phyloP scores from a whole-genome alignment of 2,329 filamentous ascomycete genomes.

The Beauveria sp. region DNA sequence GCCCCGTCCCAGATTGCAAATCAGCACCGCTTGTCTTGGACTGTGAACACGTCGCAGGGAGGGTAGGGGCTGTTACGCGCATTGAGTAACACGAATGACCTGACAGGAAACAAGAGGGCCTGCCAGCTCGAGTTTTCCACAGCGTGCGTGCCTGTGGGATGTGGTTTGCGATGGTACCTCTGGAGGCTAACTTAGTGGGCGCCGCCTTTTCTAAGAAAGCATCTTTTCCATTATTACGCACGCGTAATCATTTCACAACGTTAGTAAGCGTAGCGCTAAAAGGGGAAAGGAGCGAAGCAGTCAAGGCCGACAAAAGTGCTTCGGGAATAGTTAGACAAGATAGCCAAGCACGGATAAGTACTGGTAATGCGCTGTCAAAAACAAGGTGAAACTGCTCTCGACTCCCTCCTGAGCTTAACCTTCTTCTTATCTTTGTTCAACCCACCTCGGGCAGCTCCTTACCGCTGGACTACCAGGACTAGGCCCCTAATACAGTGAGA shows the following conservation, averaged over 20 bases:
- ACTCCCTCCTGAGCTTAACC: background rate
- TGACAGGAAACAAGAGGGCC: background rate
- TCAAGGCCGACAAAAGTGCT: background rate
- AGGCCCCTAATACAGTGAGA: background rate
- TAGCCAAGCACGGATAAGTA: too few relatives aligned
- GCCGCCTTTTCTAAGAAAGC: background rate
- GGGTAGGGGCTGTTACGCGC: background rate
- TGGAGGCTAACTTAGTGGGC: background rate
- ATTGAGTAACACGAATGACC: constrained; percentile 4
- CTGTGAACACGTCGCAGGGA: background rate
- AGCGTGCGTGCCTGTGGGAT: background rate
- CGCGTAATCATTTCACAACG: background rate
- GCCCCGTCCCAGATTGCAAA: background rate
- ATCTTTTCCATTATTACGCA: background rate
- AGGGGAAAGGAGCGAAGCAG: background rate
- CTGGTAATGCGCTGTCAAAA: background rate
- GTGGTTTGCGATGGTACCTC: constrained; percentile 1
- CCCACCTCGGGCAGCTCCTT: background rate
- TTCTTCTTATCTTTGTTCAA: background rate
- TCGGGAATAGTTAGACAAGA: too few relatives aligned
- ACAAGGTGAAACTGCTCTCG: background rate
- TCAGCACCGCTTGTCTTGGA: background rate
- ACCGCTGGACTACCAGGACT: background rate
- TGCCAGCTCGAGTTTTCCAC: background rate
- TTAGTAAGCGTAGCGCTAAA: background rate